These are phyloP conservation scores for Geranomyces variabilis DNA, from an alignment of 192 early-diverging fungal species.

Conservation along the genomic window DNA sequence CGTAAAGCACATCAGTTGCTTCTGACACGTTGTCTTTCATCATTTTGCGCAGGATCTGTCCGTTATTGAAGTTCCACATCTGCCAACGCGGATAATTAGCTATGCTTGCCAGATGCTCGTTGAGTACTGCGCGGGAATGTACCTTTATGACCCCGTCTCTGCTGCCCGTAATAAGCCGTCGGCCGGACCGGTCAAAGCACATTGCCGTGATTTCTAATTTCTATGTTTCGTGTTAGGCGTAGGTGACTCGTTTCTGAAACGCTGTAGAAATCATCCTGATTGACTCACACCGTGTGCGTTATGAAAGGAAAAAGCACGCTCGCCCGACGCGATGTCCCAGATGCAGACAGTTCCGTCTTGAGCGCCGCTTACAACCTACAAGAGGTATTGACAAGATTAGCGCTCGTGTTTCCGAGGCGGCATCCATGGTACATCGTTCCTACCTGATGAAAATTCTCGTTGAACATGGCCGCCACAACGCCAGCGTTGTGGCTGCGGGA, in stretches of 20 bases:
- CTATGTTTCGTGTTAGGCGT: constrained; percentile 20
- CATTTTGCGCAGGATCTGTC: constrained; percentile 61
- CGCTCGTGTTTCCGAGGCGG: neutral
- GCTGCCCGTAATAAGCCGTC: constrained; percentile 63
- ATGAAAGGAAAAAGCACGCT: constrained; percentile 63
- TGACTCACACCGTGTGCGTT: constrained; percentile 59
- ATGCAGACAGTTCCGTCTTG: constrained; percentile 57
- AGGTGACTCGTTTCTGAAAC: neutral
- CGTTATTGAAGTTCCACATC: constrained; percentile 77
- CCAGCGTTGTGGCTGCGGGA: constrained; percentile 53
- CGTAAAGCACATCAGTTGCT: constrained; percentile 56
- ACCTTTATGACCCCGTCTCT: constrained; percentile 61
- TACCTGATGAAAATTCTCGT: constrained; percentile 65
- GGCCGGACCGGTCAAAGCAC: constrained; percentile 61
- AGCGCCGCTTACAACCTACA: constrained; percentile 54
- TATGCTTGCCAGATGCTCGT: too few species aligned
- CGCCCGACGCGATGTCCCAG: constrained; percentile 60
- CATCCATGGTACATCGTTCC: neutral
- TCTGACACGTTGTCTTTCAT: constrained; percentile 51
- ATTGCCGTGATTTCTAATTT: constrained; percentile 65
- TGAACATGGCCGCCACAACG: constrained; percentile 62
- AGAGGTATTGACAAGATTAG: neutral
- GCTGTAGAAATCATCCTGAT: neutral
- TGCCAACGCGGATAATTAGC: constrained; percentile 11
- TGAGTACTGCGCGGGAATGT: neutral